Base-by-base conservation (phyloP, 257 asterid species). In the Solanum pennellii region DNA sequence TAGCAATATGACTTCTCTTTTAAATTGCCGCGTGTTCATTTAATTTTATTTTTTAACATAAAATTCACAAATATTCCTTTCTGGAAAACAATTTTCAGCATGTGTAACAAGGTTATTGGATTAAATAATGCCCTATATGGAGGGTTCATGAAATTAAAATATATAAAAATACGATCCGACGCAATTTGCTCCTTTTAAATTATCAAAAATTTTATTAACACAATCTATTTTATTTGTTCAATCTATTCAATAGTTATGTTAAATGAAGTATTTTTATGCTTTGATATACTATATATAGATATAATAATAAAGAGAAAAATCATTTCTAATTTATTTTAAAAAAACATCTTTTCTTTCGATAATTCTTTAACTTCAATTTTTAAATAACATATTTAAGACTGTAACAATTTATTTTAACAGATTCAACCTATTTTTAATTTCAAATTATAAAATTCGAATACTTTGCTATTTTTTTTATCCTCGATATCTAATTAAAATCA, bases 191-290 rank as follows among this genome's bases (percentile, higher is more conserved):
- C 31, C 3, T 9, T 21, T 4, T 10, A 15, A 16, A 49, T 5
- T 37, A 56, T 9, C n/a, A 0, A 65, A 0, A 65, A 12, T 10
- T 65, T 60, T 23, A 14, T 3, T 23, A 23, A 60, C 3, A 0
- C 9, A 12, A 25, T 65, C 18, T 0, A 65, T 65, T 65, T 65
- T 5, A 65, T 65, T 65, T 3, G 3, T 60, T 10, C 1, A 0
- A 5, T 23, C 31, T 10, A 65, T 65, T 65, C 3, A 65, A 65
- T 11, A 65, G 12, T 65, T 65, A 65, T 65, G 33, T 12, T 0
- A 2, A 65, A 60, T 23, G 1, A 60, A 9, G 69, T 60, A 60
- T 3, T 60, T 60, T 21, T 59, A 16, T 52, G 9, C 23, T 52
- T 16, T 52, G 60, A 52, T 52, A 52, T 16, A 52, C 9, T 49